Conservation (phyloP, 2,329 filamentous ascomycete species). For the Xylaria sp. region DNA sequence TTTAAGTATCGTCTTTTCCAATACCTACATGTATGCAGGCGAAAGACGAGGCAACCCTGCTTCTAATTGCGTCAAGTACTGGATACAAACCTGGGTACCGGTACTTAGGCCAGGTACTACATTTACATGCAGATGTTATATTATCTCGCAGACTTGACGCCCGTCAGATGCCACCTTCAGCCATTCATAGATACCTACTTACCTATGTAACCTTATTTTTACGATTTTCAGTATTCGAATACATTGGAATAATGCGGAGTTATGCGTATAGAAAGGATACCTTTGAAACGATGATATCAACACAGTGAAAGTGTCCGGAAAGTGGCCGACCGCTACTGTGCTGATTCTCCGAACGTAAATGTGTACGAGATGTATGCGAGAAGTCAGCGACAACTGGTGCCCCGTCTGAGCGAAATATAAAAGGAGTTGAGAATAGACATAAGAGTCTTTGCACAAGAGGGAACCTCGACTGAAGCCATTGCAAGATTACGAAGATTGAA, state of each 20-base stretch:
- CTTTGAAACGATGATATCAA: neutral
- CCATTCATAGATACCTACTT: too few species aligned
- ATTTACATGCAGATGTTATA: too few species aligned
- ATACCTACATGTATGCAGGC: neutral
- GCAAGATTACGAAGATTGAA: neutral
- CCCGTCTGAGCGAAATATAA: neutral
- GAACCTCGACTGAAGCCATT: neutral
- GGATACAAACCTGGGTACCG: neutral
- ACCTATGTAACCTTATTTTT: too few species aligned
- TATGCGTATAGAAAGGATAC: constrained; percentile 18
- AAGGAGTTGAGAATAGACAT: neutral
- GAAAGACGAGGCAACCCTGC: too few species aligned
- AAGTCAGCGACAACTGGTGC: constrained; percentile 17
- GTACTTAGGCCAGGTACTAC: neutral
- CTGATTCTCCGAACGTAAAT: constrained; percentile 4
- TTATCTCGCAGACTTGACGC: too few species aligned
- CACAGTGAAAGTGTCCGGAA: constrained; percentile 27
- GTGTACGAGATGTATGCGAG: constrained; percentile 32
- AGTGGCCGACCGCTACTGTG: constrained; percentile 19
- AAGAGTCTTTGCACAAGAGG: neutral
- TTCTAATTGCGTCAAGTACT: neutral
- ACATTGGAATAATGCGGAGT: neutral
- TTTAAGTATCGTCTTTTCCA: too few species aligned
- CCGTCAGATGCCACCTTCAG: too few species aligned
- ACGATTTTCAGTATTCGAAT: neutral